Evolutionary conservation across 345 rosid species (phyloP).

Genomic region (Murraya koenigii): DNA sequence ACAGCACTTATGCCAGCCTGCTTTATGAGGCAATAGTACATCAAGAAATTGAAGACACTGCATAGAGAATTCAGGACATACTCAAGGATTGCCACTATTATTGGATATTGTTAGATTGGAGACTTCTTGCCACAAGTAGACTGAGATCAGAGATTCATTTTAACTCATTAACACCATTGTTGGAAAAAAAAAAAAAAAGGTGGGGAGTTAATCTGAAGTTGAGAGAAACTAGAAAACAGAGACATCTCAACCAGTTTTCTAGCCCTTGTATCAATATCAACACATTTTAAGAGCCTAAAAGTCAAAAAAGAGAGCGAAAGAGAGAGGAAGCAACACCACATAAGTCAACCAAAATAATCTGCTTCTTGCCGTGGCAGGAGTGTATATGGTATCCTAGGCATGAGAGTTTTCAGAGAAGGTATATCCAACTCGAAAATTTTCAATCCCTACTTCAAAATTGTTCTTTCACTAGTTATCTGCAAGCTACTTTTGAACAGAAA

Average conservation of each 20-base stretch:
- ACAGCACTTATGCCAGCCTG: not conserved
- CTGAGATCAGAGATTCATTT: not conserved
- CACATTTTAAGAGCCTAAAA: not conserved
- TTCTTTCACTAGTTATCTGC: not conserved
- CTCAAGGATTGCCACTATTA: not conserved
- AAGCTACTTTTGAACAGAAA: not conserved
- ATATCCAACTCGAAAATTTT: not conserved
- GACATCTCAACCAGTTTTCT: not conserved
- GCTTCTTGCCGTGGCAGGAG: not conserved
- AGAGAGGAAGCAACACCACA: not conserved
- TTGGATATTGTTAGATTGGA: not conserved
- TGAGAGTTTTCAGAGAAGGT: too few species aligned
- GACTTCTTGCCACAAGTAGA: not conserved
- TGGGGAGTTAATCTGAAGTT: not conserved
- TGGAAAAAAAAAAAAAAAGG: not conserved
- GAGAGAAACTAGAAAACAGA: not conserved
- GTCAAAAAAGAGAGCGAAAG: not conserved
- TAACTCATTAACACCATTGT: not conserved
- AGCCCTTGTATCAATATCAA: not conserved
- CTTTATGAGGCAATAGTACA: not conserved
- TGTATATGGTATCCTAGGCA: not conserved
- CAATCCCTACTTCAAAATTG: not conserved
- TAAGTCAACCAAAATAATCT: not conserved
- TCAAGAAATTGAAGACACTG: not conserved
- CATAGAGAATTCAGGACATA: not conserved